A percentile compares a stretch with the other conserved stretches of the same genome.
Evolutionary conservation across 139 green algal species (phyloP).

Genomic region (Microglena sp.): DNA sequence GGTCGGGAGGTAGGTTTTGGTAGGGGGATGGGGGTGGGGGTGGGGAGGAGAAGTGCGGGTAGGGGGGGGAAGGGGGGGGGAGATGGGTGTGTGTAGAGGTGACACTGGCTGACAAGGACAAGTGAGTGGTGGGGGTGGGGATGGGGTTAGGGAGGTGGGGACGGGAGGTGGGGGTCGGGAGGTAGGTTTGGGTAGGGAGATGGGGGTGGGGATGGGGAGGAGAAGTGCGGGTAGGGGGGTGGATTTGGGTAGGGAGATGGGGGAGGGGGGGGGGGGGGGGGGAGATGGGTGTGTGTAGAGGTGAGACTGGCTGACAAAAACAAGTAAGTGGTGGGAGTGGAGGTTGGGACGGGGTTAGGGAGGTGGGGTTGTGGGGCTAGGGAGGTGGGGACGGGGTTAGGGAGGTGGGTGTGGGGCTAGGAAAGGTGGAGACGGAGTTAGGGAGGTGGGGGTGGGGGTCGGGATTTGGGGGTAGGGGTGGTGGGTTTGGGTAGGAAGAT

Average conservation of each 20-base stretch:
- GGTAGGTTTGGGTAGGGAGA: background rate
- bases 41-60: background rate
- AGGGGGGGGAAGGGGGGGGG: too few relatives aligned
- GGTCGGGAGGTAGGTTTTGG: background rate
- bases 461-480: too few relatives aligned
- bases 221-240: background rate
- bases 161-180: background rate
- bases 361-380: background rate
- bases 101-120: background rate
- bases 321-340: background rate
- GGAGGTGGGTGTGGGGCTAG: background rate
- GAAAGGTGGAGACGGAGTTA: background rate
- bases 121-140: background rate
- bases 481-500: too few relatives aligned
- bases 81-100: background rate
- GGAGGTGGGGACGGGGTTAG: too few relatives aligned
- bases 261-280: too few relatives aligned
- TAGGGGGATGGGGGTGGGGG: background rate
- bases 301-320: background rate
- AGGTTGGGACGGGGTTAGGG: background rate
- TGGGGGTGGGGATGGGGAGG: background rate
- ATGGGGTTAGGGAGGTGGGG: background rate
- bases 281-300: background rate
- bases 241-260: background rate
- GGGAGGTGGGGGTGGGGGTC: background rate